Evolutionary conservation across 225 moss, liverwort and hornwort species (phyloP).

Genomic region (Pleurozium schreberi): DNA sequence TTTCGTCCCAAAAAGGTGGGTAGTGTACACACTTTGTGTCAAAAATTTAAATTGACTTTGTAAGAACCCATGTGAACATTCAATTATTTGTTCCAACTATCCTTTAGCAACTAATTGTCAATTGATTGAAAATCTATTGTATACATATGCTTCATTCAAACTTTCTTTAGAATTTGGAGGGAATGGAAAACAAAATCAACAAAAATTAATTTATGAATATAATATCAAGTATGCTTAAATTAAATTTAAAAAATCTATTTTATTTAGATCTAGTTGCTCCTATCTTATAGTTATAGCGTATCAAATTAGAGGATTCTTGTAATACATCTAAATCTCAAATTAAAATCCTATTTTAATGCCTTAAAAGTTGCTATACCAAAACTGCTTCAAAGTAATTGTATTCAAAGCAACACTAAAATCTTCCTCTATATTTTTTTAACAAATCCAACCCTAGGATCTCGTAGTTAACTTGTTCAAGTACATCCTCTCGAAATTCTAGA

Average conservation of each 20-base stretch:
- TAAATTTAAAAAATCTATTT: background rate
- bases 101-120: too few relatives aligned
- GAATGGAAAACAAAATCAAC: too few relatives aligned
- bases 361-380: background rate
- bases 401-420: too few relatives aligned
- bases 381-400: background rate
- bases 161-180: too few relatives aligned
- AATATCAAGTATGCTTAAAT: background rate
- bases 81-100: too few relatives aligned
- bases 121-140: too few relatives aligned
- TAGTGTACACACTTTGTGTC: background rate
- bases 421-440: too few relatives aligned
- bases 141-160: too few relatives aligned
- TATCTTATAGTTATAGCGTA: accelerated
- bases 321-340: background rate
- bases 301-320: background rate
- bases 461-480: too few relatives aligned
- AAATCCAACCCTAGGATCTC: too few relatives aligned
- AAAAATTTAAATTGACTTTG: background rate
- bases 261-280: accelerated
- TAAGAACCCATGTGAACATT: background rate
- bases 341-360: background rate
- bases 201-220: accelerated
- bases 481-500: too few relatives aligned
- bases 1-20: too few relatives aligned